Evolutionary conservation across 2,329 filamentous ascomycete species (phyloP).

Genomic region (Colletotrichum sp.): DNA sequence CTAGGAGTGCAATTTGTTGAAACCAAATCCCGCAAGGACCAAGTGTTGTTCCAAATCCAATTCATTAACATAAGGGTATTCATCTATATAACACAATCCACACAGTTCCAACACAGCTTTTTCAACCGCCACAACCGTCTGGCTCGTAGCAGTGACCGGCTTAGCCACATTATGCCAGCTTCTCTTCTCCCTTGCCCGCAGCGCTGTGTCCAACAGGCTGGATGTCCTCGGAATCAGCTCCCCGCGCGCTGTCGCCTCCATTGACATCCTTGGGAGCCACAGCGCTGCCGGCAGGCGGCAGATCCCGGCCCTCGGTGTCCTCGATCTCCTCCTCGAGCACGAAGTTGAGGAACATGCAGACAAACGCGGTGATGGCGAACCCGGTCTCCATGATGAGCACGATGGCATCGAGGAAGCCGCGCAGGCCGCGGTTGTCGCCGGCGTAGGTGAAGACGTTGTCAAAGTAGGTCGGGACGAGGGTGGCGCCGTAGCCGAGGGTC

Average conservation of each 20-base stretch:
- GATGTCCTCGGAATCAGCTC: slow-evolving; percentile 20
- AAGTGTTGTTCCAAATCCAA: not conserved
- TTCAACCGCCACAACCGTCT: not conserved
- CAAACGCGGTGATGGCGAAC: slow-evolving; percentile 75
- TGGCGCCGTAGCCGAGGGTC: slow-evolving; percentile 74
- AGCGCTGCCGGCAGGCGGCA: not conserved
- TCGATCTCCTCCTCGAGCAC: slow-evolving; percentile 77
- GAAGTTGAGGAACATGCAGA: slow-evolving; percentile 77
- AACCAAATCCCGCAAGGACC: not conserved
- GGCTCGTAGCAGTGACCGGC: not conserved
- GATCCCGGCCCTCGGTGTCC: slow-evolving; percentile 42
- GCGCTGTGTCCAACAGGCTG: slow-evolving; percentile 3
- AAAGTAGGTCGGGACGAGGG: slow-evolving; percentile 72
- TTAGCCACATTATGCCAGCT: not conserved
- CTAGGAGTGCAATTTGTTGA: not conserved
- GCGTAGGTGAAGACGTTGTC: slow-evolving; percentile 73
- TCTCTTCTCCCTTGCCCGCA: slow-evolving; percentile 12
- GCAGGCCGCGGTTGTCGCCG: slow-evolving; percentile 69
- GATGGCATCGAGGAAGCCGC: slow-evolving; percentile 78
- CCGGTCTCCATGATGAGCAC: slow-evolving; percentile 76
- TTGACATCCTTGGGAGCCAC: not conserved
- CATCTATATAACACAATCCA: not conserved
- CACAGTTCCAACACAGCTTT: not conserved
- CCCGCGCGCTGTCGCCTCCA: slow-evolving; percentile 15
- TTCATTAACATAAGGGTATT: not conserved